Evolutionary conservation across 2,329 filamentous ascomycete species (phyloP), one percentile per base, ranked within the genome.

Genomic region (Fusarium ramigenum): DNA sequence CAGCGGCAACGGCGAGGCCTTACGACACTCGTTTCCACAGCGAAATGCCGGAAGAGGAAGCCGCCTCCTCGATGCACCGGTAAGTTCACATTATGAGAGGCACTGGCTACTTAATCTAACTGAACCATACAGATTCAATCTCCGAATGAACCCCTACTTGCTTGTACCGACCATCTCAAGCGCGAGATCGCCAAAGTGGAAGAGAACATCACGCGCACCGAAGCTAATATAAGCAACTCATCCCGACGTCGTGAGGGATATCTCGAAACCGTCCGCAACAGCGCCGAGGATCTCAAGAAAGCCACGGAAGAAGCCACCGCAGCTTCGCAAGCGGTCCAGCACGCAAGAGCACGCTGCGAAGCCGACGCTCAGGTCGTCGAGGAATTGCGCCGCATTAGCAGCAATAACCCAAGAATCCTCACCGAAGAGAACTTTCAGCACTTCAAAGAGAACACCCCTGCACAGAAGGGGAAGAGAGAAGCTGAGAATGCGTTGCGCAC

Each of bases 401-500:
- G 14, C 7, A 19, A n/a, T 0, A 23, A 42, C 23, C 19, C 34
- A 1, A 14, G 10, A 5, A 16, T 36, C 3, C n/a, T 54, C 12
- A 25, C 63, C 3, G 6, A 15, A 5, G 60, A 59, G 3, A n/a
- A 4, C 1, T 11, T 49, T 1, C 18, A 18, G 2, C 7, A 18
- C 5, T 14, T 37, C 4, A 30, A 36, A 2, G 18, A 37, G 0
- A 30, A 39, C 3, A 39, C n/a, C 4, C 39, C 49, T 3, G 25
- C 32, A 6, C n/a, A 28, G 9, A 21, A 19, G 1, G 5, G 18
- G n/a, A 39, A 47, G 16, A 28, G 34, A 23, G 3, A 50, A 0
- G 59, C 52, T 1, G 18, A 34, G 2, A 21, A 2, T 1, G 3
- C 3, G 0, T 8, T 64, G 0, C 19, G 15, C 2, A 25, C 21